Evolutionary conservation across 495 filamentous ascomycete genomes (phyloP), one percentile per base, ranked within the genome.

Genomic region (Collariella sp.): DNA sequence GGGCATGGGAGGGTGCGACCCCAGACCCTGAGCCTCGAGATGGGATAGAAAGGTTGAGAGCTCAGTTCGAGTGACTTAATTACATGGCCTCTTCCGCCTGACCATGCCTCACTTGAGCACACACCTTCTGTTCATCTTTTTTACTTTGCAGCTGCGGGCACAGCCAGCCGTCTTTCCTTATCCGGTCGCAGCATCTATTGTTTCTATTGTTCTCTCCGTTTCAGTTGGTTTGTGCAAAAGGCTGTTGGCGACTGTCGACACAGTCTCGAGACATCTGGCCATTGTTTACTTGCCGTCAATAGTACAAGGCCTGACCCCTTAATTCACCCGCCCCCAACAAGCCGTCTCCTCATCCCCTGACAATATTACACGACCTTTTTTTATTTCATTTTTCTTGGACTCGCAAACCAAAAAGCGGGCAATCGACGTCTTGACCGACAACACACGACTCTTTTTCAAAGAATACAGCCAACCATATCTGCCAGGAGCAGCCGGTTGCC

Each of bases 121-220:
- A 11, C 22, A 12, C 34, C 40, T 49, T 56, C 54, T 22, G 34
- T 9, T 26, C 23, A 15, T 33, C 10, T 19, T 20, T 7, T 52
- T 18, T 24, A 13, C 38, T 52, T 44, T 23, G 10, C 34, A 5
- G 34, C 20, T 22, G 2, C 35, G n/a, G 22, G 2, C 24, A 20
- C 33, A 47, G 62, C 56, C 51, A 55, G 62, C 56, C 51, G 57
- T 61, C 64, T 26, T 49, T 67, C 62, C 56, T 65, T 65, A 62
- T 56, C 57, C 57, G 59, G 55, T 54, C 58, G 33, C 57, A 18
- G 49, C 7, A 15, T 26, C 38, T 13, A 42, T 40, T 23, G 5
- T 7, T 35, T 48, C 11, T 7, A 22, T 35, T 41, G 23, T 41
- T 29, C 16, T 1, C 18, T 26, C 6, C 36, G 3, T 34, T 18